Base-by-base conservation (phyloP, 2,329 filamentous ascomycete genomes). In the Penicillium sp. region DNA sequence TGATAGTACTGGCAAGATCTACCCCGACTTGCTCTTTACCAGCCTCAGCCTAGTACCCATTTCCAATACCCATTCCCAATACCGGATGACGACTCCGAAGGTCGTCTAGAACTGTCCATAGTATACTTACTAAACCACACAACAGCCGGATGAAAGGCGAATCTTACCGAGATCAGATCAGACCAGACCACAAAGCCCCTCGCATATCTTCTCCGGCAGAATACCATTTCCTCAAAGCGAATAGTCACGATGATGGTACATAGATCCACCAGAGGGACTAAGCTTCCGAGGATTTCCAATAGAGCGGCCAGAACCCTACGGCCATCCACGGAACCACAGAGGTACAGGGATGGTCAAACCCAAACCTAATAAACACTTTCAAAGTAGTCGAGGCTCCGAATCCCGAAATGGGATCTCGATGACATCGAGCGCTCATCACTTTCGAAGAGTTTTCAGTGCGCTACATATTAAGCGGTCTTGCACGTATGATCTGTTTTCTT, bases 401-500 rank as follows among this genome's bases (percentile, higher is more conserved):
- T 49, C 53, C 57, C 27, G 50, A 49, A 46, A 8, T n/a, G 43
- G 43, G 13, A 37, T 35, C 24, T 55, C 55, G 49, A 66, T 65
- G 63, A 62, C 63, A 66, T 66, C 57, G 56, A 59, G 55, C 33
- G 35, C 45, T 57, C 58, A 64, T 66, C 54, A 59, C 58, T 31
- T 35, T 51, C 51, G 42, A 47, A 37, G 46, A 37, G 22, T 51
- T 49, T 11, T 31, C 19, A 27, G 44, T 48, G 44, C 53, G 50
- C 59, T 65, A 62, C 57, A 65, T 63, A 65, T 63, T 57, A 59
- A 48, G 45, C 35, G 33, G 44, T 22, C 43, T 45, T 55, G 21
- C 50, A 48, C 49, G n/a, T 7, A 16, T 58, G 8, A 22, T 56
- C 33, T 43, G 13, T 22, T n/a, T 54, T n/a, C 16, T 33, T 52